Conservation (phyloP, 768 basidiomycete genomes). For the Fibroporia radiculosa region DNA sequence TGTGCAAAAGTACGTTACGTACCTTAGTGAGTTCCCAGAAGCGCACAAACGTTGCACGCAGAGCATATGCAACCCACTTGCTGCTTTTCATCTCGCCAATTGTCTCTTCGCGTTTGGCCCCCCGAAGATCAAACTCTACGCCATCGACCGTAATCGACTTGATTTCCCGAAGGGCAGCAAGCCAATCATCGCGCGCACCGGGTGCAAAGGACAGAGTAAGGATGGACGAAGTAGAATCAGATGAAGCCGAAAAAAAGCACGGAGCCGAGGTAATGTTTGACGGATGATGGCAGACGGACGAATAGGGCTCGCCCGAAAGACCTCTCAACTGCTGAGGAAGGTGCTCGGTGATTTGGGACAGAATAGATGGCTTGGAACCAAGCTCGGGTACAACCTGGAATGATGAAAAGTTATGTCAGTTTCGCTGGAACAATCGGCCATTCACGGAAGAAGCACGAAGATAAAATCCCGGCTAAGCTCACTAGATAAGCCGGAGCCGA, state of each 20-base stretch:
- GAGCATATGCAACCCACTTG: constrained; percentile 88
- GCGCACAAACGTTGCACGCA: constrained; percentile 60
- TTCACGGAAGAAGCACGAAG: too few relatives aligned
- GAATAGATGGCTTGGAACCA: constrained; percentile 34
- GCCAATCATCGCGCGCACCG: constrained; percentile 44
- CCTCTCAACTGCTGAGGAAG: constrained; percentile 34
- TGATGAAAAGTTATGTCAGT: too few relatives aligned
- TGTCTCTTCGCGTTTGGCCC: constrained; percentile 35
- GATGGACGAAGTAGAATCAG: constrained; percentile 28
- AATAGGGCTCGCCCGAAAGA: constrained; percentile 38
- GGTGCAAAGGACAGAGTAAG: constrained; percentile 47
- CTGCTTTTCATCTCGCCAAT: constrained; percentile 73
- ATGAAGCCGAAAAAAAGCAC: constrained; percentile 35
- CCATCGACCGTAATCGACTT: constrained; percentile 22
- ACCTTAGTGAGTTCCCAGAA: constrained; percentile 87
- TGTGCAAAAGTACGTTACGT: not conserved
- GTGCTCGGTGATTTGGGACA: constrained; percentile 44
- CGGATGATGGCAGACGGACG: constrained; percentile 42
- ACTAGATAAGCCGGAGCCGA: too few relatives aligned
- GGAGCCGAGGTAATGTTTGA: constrained; percentile 18
- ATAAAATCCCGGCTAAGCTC: too few relatives aligned
- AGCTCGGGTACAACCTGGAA: constrained; percentile 20
- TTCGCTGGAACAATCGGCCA: too few relatives aligned
- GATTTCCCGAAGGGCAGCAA: constrained; percentile 29
- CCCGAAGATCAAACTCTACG: constrained; percentile 46